A percentile compares a stretch with the other conserved stretches of the same genome.
Conservation (phyloP, 805 yeast genomes). For the Candida silvicultrix region DNA sequence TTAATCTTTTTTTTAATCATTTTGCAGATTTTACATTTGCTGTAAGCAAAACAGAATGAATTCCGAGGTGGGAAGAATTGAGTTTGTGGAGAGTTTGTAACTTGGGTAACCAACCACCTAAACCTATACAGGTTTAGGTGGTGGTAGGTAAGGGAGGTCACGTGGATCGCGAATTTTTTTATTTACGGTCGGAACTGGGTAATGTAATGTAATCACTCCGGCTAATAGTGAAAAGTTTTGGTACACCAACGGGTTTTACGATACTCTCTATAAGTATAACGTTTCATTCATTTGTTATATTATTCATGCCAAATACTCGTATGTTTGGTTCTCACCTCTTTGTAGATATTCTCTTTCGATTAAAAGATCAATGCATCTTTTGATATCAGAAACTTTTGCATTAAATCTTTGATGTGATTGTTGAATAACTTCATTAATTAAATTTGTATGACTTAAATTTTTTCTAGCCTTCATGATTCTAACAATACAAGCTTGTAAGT, state of each 20-base stretch:
- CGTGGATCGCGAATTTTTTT: not conserved
- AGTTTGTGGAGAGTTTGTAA: too few species aligned
- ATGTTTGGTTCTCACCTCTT: conserved; percentile 66
- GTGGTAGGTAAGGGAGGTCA: too few species aligned
- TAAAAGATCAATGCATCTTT: conserved; percentile 76
- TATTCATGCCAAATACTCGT: conserved; percentile 69
- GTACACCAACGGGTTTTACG: too few species aligned
- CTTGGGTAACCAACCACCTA: too few species aligned
- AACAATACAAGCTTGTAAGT: conserved; percentile 88
- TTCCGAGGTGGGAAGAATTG: not conserved
- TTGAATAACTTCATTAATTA: conserved; percentile 82
- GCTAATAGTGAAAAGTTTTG: too few species aligned
- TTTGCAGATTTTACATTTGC: not conserved
- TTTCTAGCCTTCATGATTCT: conserved; percentile 95
- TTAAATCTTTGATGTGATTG: conserved; percentile 77
- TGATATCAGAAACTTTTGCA: conserved; percentile 82
- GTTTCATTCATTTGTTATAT: not conserved
- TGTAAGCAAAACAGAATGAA: not conserved
- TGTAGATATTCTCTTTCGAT: conserved; percentile 82
- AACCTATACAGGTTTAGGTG: too few species aligned
- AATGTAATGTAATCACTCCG: not conserved
- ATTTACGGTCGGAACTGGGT: not conserved
- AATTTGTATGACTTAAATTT: conserved; percentile 65
- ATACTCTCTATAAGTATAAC: too few species aligned
- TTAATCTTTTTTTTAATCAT: not conserved